Conservation (phyloP, 2,329 filamentous ascomycete genomes). For the Onygenales sp. region DNA sequence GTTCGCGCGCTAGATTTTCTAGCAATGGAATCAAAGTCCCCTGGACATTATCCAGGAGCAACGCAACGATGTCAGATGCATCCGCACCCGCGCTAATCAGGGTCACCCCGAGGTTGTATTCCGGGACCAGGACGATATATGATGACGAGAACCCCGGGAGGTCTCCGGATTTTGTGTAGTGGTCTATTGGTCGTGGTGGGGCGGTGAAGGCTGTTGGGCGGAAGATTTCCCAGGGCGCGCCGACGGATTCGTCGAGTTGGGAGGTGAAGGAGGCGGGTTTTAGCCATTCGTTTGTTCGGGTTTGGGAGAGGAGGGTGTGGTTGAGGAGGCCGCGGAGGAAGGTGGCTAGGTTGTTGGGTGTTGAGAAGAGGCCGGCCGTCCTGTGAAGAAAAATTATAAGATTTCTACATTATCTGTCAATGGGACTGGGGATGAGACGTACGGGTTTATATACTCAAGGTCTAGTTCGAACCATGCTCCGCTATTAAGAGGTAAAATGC, state of each 20-base stretch:
- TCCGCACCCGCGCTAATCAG: neutral
- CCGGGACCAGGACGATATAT: conserved; percentile 4
- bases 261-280: conserved; percentile 1
- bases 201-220: neutral
- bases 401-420: neutral
- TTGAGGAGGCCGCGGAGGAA: neutral
- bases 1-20: conserved; percentile 1
- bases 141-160: neutral
- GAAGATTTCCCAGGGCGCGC: conserved; percentile 3
- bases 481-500: neutral
- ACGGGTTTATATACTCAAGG: neutral
- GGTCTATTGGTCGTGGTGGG: conserved; percentile 2
- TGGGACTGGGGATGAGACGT: neutral
- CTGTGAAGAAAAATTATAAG: neutral
- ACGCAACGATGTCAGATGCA: neutral
- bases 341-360: neutral
- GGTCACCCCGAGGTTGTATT: conserved; percentile 3
- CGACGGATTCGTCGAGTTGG: neutral
- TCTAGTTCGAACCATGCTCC: conserved; percentile 1
- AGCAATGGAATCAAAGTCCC: neutral
- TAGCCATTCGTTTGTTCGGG: neutral
- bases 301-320: neutral
- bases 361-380: neutral
- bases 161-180: conserved; percentile 5
- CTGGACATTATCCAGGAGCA: conserved; percentile 2